Evolutionary conservation across 2,329 filamentous ascomycete species (phyloP).

Genomic region (Cercospora nicotianae): DNA sequence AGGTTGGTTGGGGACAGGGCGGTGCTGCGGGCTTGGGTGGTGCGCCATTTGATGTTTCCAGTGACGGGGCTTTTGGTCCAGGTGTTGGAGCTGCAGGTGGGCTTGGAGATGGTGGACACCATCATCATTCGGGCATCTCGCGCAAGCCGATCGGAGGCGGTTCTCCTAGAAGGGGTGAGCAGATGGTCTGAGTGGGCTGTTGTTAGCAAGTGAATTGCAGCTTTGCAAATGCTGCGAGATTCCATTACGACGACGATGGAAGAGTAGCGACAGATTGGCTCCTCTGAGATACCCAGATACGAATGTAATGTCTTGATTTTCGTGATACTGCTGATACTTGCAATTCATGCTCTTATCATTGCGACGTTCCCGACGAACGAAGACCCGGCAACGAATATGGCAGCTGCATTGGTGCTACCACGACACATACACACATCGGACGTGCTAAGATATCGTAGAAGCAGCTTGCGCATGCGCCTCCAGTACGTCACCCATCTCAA

Average conservation of each 20-base stretch:
- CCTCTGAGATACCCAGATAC: not conserved
- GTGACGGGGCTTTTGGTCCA: not conserved
- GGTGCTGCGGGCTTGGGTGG: not conserved
- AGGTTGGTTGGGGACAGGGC: conserved; percentile 8
- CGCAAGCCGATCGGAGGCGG: conserved; percentile 6
- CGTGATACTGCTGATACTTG: not conserved
- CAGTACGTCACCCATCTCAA: not conserved
- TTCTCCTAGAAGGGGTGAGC: conserved; percentile 1
- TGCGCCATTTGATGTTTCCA: conserved; percentile 10
- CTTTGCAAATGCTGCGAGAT: not conserved
- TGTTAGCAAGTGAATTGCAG: not conserved
- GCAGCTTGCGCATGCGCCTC: not conserved
- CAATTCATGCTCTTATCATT: not conserved
- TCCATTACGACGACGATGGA: not conserved
- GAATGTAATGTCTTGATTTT: not conserved
- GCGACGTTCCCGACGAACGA: not conserved
- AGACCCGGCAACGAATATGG: not conserved
- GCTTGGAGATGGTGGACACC: not conserved
- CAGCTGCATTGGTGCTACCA: not conserved
- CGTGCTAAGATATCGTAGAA: not conserved
- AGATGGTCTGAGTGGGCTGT: conserved; percentile 1
- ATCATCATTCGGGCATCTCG: not conserved
- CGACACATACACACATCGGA: not conserved
- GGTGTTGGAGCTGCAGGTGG: not conserved
- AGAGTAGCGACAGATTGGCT: not conserved